These are phyloP conservation scores for Dimocarpus longan DNA, from an alignment of 345 rosid genomes.

Conservation along the genomic window DNA sequence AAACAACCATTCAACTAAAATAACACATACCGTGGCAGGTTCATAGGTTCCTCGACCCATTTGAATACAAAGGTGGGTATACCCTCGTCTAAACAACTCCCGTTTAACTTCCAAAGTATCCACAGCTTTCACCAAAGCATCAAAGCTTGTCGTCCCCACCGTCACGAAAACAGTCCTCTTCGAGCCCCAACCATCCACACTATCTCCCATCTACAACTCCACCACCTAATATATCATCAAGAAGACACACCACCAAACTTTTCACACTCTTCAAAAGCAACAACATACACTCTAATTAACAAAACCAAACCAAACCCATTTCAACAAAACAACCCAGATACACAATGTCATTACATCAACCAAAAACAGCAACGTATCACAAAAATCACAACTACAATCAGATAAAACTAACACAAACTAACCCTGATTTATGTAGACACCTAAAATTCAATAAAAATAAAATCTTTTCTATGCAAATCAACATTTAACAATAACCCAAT, in stretches of 20 bases:
- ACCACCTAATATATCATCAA: background rate
- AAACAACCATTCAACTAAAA: background rate
- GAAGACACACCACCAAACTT: background rate
- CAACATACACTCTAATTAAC: background rate
- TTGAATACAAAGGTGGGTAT: constrained; percentile 77
- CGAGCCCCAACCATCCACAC: constrained; percentile 19
- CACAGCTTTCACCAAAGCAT: constrained; percentile 67
- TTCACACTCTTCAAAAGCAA: background rate
- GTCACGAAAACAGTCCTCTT: constrained; percentile 76
- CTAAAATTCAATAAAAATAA: background rate
- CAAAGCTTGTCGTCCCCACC: constrained; percentile 89
- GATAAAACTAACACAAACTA: background rate
- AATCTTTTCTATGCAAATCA: background rate
- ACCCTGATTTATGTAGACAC: background rate
- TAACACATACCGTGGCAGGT: constrained; percentile 56
- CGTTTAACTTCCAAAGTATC: constrained; percentile 57
- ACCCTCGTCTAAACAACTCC: constrained; percentile 64
- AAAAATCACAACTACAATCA: background rate
- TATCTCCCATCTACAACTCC: constrained; percentile 32
- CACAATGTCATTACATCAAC: background rate
- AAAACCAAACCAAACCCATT: background rate
- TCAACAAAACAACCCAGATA: background rate
- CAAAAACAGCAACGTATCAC: background rate
- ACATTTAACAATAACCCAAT: background rate
- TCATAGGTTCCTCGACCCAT: constrained; percentile 78